These are phyloP conservation scores for Aureobasidium pullulans DNA, from an alignment of 2,329 filamentous ascomycete species.

Conservation along the genomic window DNA sequence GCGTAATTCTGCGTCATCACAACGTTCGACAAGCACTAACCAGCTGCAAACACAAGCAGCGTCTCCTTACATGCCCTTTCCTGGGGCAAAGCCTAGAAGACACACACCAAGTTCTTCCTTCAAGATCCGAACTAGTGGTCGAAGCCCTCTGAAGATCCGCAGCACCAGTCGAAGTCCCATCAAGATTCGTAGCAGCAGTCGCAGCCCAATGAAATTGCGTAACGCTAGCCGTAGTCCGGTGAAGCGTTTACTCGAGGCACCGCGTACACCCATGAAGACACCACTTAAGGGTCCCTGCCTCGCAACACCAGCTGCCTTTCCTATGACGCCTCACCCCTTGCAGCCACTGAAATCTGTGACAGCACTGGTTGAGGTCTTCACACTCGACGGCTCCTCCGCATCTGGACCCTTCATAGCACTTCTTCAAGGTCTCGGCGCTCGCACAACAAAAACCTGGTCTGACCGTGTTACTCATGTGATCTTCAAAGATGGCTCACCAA, in stretches of 20 bases:
- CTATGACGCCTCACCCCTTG: constrained; percentile 30
- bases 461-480: constrained; percentile 31
- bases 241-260: constrained; percentile 19
- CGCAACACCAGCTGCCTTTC: constrained; percentile 22
- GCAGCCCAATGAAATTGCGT: neutral
- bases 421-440: constrained; percentile 29
- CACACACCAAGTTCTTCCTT: constrained; percentile 13
- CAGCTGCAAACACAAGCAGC: neutral
- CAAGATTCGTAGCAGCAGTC: neutral
- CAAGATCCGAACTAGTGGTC: neutral
- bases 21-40: neutral
- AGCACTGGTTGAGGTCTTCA: constrained; percentile 31
- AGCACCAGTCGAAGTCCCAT: neutral
- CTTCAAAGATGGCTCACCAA: constrained; percentile 32
- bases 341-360: constrained; percentile 27
- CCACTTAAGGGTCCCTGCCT: constrained; percentile 24
- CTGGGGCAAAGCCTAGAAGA: constrained; percentile 10
- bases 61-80: constrained; percentile 1
- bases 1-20: neutral
- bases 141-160: neutral
- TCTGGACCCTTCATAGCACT: constrained; percentile 28
- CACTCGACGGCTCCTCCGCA: constrained; percentile 28
- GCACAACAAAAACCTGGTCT: constrained; percentile 28
- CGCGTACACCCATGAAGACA: constrained; percentile 17
- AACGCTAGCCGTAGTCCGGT: constrained; percentile 17